Percentiles rank a stretch among this genome's conserved stretches.
These are phyloP conservation scores for Camelina sativa DNA, from an alignment of 345 rosid species.

Conservation along the genomic window DNA sequence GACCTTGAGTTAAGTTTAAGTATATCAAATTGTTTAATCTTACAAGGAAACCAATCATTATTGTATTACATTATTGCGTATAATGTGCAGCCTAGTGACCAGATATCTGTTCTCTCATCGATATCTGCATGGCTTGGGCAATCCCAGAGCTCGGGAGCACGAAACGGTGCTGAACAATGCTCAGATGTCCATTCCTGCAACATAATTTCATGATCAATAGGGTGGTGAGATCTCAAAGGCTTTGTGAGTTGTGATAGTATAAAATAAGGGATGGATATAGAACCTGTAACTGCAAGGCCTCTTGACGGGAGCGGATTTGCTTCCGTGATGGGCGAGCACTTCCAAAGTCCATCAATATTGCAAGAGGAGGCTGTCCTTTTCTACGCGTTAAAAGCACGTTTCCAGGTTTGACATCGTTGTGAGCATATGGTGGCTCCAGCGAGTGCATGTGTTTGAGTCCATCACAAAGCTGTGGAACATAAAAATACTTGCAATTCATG, in stretches of 20 bases:
- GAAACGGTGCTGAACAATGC: conserved; percentile 95
- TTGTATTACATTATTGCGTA: conserved; percentile 88
- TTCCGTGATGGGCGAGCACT: conserved; percentile 87
- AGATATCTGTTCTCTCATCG: conserved; percentile 96
- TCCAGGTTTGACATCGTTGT: conserved; percentile 99
- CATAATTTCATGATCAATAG: background rate
- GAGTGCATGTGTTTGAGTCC: conserved; percentile 96
- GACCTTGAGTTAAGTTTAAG: background rate
- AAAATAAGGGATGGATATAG: conserved; percentile 26
- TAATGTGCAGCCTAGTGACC: conserved; percentile 99
- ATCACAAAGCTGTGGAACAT: conserved; percentile 77
- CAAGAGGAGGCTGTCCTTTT: conserved; percentile 82
- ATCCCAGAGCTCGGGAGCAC: conserved; percentile 99
- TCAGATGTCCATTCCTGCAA: conserved; percentile 94
- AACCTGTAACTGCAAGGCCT: conserved; percentile 96
- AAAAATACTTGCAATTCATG: conserved; percentile 10
- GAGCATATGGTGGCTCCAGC: conserved; percentile 94
- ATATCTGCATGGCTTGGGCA: conserved; percentile 95
- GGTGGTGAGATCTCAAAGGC: conserved; percentile 6
- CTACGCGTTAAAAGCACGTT: conserved; percentile 68
- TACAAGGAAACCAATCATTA: conserved; percentile 6
- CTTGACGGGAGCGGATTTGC: conserved; percentile 88
- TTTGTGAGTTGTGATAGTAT: background rate
- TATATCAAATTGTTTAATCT: background rate
- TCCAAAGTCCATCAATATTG: conserved; percentile 98